Base-by-base conservation (phyloP, 1,284 basidiomycete species). In the Microbotryum violaceum region DNA sequence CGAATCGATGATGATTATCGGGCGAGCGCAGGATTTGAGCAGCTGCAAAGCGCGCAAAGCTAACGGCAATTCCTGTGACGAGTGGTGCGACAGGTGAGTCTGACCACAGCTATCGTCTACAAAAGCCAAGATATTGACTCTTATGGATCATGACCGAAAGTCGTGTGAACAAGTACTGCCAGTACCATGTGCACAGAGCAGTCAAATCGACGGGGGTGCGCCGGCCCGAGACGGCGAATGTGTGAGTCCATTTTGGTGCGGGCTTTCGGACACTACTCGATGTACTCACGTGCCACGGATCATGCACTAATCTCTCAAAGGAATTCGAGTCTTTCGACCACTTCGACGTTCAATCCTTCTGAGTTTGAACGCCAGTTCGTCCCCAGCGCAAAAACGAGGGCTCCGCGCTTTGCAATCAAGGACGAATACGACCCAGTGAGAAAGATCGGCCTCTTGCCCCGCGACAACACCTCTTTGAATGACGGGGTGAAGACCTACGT, bases 41-140 rank as follows among this genome's bases (percentile, higher is more conserved):
- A 84, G 84, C 76, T 98, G 94, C 73, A 79, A 78, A 2, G 89
- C 88, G 6, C 64, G 65, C 37, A 86, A 85, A 72, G 81, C 83
- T 49, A 89, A 96, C 63, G 91, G 91, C 1, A 85, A 85, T 57
- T 72, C 80, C 1, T 97, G 94, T 71, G 83, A 82, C 12, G 82
- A 83, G 51, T 97, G 92, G 91, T 88, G 85, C 59, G 92, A 97
- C 76, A 85, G 84, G 76, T 84, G 83, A 60, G 82, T 86, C 4
- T 21, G 31, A 31, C 18, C 29, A 42, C 18, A 12, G 21, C 53
- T 49, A 44, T 21, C 45, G 46, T 37, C 45, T 33, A 20, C 37
- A 21, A 18, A 48, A 21, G 9, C 49, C 31, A 12, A 2, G n/a
- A 6, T 42, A 45, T 20, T 31, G 18, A 25, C 31, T 21, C 23